A percentile compares a stretch with the other conserved stretches of the same genome.
Evolutionary conservation across 2,329 filamentous ascomycete genomes (phyloP).

Genomic region (Aspergillus sp.): DNA sequence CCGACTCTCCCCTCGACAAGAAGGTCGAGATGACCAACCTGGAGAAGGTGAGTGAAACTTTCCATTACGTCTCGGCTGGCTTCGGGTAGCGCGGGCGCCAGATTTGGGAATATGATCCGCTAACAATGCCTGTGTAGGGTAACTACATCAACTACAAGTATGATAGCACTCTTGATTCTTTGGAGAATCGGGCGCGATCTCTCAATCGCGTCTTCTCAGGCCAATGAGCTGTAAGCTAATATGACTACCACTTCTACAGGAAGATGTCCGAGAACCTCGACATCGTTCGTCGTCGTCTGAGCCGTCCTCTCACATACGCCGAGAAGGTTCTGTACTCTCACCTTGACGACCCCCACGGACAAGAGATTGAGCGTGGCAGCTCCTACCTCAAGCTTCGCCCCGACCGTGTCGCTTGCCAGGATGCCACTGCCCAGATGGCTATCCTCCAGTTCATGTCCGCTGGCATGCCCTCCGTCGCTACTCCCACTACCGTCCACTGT

Average conservation of each 20-base stretch:
- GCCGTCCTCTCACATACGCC: constrained; percentile 89
- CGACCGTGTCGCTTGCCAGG: constrained; percentile 97
- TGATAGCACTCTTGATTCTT: constrained; percentile 18
- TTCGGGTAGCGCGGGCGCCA: constrained; percentile 20
- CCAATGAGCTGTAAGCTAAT: constrained; percentile 24
- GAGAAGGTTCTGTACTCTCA: constrained; percentile 99
- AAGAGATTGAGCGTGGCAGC: constrained; percentile 92
- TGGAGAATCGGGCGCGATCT: background rate
- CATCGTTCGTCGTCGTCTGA: constrained; percentile 84
- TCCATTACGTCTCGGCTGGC: constrained; percentile 23
- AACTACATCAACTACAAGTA: constrained; percentile 97
- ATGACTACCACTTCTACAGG: constrained; percentile 51
- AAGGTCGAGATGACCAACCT: constrained; percentile 98
- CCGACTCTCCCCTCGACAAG: constrained; percentile 81
- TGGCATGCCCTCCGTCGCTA: constrained; percentile 92
- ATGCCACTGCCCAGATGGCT: constrained; percentile 99
- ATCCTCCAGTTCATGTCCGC: constrained; percentile 99
- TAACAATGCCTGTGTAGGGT: constrained; percentile 47
- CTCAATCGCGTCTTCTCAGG: background rate
- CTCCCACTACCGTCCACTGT: constrained; percentile 94
- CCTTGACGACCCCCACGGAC: constrained; percentile 91
- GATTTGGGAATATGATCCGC: constrained; percentile 20
- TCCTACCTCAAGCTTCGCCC: constrained; percentile 97
- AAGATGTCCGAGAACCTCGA: constrained; percentile 98
- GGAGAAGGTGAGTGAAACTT: constrained; percentile 63